A percentile compares a stretch with the other conserved stretches of the same genome.
Conservation (phyloP, 768 basidiomycete genomes). For the Trametes villosa region DNA sequence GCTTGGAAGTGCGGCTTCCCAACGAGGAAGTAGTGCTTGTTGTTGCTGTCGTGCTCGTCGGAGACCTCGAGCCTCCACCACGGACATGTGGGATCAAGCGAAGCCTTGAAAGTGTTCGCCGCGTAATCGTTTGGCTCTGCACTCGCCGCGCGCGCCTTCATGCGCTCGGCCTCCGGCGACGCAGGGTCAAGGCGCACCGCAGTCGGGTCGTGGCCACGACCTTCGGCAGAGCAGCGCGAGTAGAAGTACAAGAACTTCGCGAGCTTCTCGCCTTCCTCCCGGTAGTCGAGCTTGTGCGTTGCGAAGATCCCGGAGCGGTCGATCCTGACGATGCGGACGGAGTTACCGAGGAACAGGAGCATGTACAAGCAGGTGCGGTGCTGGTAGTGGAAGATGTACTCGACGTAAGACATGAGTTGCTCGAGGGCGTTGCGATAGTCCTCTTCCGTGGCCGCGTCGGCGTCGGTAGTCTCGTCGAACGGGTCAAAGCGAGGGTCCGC, state of each 20-base stretch:
- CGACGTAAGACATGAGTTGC: no score
- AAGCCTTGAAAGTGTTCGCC: background rate
- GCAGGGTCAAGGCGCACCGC: background rate
- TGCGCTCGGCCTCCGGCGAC: background rate
- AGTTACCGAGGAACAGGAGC: background rate
- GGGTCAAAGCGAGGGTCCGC: no score
- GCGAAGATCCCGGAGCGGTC: background rate
- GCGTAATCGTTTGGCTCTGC: background rate
- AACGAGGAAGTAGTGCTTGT: background rate
- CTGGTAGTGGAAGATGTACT: no score
- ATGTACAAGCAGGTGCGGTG: background rate
- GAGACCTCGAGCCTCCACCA: background rate
- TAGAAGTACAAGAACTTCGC: conserved; percentile 4
- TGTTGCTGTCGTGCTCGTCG: background rate
- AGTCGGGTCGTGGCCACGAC: conserved; percentile 11
- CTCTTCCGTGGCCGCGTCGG: no score
- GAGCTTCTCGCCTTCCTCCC: background rate
- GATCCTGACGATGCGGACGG: background rate
- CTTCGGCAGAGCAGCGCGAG: background rate
- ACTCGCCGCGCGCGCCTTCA: background rate
- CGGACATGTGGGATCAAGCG: background rate
- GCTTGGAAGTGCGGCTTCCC: background rate
- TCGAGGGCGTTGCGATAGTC: no score
- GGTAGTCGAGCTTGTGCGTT: conserved; percentile 14
- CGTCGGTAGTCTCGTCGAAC: no score